Conservation (phyloP, 148 eudicot species). For the Gaultheria prostrata region DNA sequence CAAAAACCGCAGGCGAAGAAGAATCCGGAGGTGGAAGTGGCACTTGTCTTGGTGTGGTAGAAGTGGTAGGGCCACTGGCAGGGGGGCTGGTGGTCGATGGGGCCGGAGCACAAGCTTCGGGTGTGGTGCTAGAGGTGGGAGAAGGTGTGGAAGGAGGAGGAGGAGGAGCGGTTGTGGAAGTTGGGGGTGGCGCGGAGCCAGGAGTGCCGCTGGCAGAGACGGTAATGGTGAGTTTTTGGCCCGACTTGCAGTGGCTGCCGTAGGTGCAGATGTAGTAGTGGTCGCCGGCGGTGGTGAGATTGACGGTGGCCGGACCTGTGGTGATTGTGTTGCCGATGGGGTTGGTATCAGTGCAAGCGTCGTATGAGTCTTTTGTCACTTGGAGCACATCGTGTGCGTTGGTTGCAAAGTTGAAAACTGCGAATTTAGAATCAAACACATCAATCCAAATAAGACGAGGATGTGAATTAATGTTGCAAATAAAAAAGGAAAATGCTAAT, state of each 20-base stretch:
- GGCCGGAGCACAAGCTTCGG: slow-evolving; percentile 16
- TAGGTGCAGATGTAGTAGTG: slow-evolving; percentile 21
- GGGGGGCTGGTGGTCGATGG: not conserved
- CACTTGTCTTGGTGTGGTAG: not conserved
- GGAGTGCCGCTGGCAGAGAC: slow-evolving; percentile 7
- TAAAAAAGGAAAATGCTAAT: too few species aligned
- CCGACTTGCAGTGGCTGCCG: slow-evolving; percentile 18
- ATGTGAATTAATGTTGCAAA: too few species aligned
- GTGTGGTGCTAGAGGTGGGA: slow-evolving; percentile 12
- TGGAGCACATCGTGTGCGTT: slow-evolving; percentile 4
- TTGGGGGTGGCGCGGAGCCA: slow-evolving; percentile 5
- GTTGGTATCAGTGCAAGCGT: slow-evolving; percentile 11
- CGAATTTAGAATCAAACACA: not conserved
- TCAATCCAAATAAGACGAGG: not conserved
- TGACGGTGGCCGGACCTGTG: slow-evolving; percentile 19
- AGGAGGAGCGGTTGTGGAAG: not conserved
- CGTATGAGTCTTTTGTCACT: slow-evolving; percentile 15
- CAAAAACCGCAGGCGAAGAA: slow-evolving; percentile 12
- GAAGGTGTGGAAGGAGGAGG: slow-evolving; percentile 9
- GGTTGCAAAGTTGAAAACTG: slow-evolving; percentile 23
- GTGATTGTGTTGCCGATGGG: slow-evolving; percentile 17
- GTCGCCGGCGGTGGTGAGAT: slow-evolving; percentile 15
- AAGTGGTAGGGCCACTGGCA: not conserved
- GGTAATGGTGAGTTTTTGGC: slow-evolving; percentile 17
- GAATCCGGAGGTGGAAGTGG: not conserved